Evolutionary conservation across 768 basidiomycete genomes (phyloP), one percentile per base, ranked within the genome.

Genomic region (Termitomyces sp.): DNA sequence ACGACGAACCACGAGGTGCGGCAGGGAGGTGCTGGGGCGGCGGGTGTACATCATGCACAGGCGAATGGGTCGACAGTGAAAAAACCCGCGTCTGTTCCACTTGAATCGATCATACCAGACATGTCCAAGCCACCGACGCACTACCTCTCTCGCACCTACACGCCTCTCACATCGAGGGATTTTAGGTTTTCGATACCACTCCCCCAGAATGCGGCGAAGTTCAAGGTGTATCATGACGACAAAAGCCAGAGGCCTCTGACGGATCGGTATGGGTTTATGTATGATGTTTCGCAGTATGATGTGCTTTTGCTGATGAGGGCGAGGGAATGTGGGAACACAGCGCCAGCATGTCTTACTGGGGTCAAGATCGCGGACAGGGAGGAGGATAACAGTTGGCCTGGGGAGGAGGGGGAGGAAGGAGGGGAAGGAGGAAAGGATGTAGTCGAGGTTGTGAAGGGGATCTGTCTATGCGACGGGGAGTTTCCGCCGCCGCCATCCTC

Each of bases 261-360:
- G 20, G 94, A 95, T 60, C 85, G 92, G 5, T 95, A 87, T 65
- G 94, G 94, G 0, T 95, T 95, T 74, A 87, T 94, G 70, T 94
- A 94, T 58, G 92, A 94, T 62, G 81, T 93, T 1, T 83, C 86
- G 3, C 80, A 85, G 63, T 92, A 93, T 64, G 93, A 95, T 64
- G 78, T 90, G 28, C 76, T 92, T 26, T 73, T 96, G 15, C 78
- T 95, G 28, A 69, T 88, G 9, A 79, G 89, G 29, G 90, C 88
- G 18, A 82, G 78, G 64, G 85, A 86, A 56, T 91, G 88, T 58
- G 77, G 81, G 48, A 88, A 81, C 63, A 82, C 87, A 0, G 92
- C 92, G 0, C 91, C 92, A 4, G 90, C 91, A 7, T 92, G 90
- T 65, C 74, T 92, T 48, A 94, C 92, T 0, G 93, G 92, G 0